phyloP scores from a whole-genome alignment of 176 grass and related monocot genomes.

The Pontederia paniculata region DNA sequence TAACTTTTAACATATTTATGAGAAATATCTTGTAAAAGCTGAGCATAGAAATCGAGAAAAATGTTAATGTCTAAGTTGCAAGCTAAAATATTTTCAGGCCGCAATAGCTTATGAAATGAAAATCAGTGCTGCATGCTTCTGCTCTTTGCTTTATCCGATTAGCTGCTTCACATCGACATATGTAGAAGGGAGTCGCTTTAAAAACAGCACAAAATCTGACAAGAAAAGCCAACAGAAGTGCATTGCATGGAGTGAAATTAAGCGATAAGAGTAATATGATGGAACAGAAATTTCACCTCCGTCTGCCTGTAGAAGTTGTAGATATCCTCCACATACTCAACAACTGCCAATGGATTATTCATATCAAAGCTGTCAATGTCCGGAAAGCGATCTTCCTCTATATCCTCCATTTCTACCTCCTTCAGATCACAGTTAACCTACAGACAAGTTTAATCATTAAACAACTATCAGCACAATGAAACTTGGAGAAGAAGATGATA shows the following conservation, averaged over 20 bases:
- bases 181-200: too few relatives aligned
- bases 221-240: neutral
- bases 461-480: too few relatives aligned
- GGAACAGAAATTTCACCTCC: constrained; percentile 43
- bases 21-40: neutral
- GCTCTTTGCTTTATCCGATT: too few relatives aligned
- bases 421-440: constrained; percentile 28
- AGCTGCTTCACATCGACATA: too few relatives aligned
- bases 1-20: neutral
- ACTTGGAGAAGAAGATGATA: too few relatives aligned
- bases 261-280: neutral
- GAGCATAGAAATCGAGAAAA: neutral
- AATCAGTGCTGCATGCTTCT: too few relatives aligned
- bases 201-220: constrained; percentile 3
- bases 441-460: neutral
- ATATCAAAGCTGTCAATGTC: constrained; percentile 58
- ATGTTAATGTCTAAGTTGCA: too few relatives aligned
- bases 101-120: too few relatives aligned
- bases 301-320: constrained; percentile 55
- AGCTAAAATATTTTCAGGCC: too few relatives aligned
- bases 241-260: neutral
- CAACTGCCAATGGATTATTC: constrained; percentile 45
- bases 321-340: constrained; percentile 66
- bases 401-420: constrained; percentile 44
- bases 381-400: constrained; percentile 21